Conservation (phyloP, 805 yeast genomes). For the Wickerhamiella allomyrinae region DNA sequence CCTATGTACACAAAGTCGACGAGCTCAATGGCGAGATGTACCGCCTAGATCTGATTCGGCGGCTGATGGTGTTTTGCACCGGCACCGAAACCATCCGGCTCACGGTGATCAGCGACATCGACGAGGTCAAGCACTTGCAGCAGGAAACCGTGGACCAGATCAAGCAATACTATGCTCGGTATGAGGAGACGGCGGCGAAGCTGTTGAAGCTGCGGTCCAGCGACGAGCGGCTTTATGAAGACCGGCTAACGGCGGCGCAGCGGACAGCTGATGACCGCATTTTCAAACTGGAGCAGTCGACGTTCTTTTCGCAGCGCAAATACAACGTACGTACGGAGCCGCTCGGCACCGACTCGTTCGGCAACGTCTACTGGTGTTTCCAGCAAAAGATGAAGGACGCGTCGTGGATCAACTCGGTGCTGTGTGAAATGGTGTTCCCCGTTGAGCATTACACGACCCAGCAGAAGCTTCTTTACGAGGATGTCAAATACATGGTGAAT, state of each 20-base stretch:
- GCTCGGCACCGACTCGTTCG: constrained; percentile 22
- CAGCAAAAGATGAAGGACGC: constrained; percentile 22
- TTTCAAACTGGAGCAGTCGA: constrained; percentile 19
- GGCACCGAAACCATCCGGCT: constrained; percentile 25
- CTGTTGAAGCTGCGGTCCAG: constrained; percentile 15
- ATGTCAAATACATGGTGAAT: background rate
- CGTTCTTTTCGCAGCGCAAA: constrained; percentile 20
- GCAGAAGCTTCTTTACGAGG: background rate
- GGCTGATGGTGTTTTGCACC: constrained; percentile 20
- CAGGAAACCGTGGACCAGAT: constrained; percentile 19
- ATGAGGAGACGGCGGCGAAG: constrained; percentile 16
- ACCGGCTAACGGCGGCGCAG: constrained; percentile 18
- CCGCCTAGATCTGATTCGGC: constrained; percentile 18
- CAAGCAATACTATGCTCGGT: constrained; percentile 15
- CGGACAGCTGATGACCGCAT: constrained; percentile 17
- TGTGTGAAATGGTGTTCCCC: background rate
- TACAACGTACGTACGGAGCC: constrained; percentile 23
- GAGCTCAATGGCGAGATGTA: constrained; percentile 17
- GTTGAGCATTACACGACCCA: background rate
- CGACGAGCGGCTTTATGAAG: constrained; percentile 17
- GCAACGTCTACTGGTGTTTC: constrained; percentile 26
- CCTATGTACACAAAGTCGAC: constrained; percentile 11
- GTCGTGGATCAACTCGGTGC: background rate
- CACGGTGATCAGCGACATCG: constrained; percentile 23
- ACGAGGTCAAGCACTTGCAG: constrained; percentile 18